Evolutionary conservation across 176 grass and related monocot genomes (phyloP), one percentile per base, ranked within the genome.

Genomic region (Neostapfia colusana): DNA sequence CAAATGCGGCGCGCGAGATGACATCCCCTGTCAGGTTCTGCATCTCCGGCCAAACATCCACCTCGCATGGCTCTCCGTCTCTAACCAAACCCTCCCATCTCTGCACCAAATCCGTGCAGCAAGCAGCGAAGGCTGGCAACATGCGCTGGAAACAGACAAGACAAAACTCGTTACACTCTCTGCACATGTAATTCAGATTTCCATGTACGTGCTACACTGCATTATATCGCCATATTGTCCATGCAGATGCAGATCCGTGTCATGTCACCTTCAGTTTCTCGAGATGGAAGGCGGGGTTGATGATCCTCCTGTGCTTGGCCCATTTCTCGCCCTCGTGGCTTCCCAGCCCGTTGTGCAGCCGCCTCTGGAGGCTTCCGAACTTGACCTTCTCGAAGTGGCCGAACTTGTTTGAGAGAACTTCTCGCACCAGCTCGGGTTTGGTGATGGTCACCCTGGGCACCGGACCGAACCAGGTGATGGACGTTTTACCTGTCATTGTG

Each of bases 301-400:
- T 73, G 69, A 97, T 90, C 76, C 73, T 92, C 23, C 90, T 49
- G 58, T 97, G 90, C 63, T 76, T 93, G 10, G 76, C 82, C 93
- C 93, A 97, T 68, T 97, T 93, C 23, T 97, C 85, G 20, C 90
- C 93, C 39, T 97, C 82, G 71, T 93, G 79, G 46, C 58, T 71
- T 0, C 63, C 41, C 7, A 93, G 18, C 1, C 90, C 90, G 20
- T 57, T 75, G 39, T 67, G 51, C 20, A 90, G 67, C 63, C 75
- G 23, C 69, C 78, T 71, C 24, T 25, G 85, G 0, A 75, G 66
- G 10, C 11, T 56, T 2, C 46, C 51, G 0, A 71, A 28, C 11
- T 82, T 84, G 21, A 72, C 28, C 38, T 90, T 93, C 75, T 18
- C 79, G 63, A 84, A 84, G 68, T 81, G 15, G 21, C 82, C 83